Conservation (phyloP, 305 asterid genomes). For the Fraxinus greggii region DNA sequence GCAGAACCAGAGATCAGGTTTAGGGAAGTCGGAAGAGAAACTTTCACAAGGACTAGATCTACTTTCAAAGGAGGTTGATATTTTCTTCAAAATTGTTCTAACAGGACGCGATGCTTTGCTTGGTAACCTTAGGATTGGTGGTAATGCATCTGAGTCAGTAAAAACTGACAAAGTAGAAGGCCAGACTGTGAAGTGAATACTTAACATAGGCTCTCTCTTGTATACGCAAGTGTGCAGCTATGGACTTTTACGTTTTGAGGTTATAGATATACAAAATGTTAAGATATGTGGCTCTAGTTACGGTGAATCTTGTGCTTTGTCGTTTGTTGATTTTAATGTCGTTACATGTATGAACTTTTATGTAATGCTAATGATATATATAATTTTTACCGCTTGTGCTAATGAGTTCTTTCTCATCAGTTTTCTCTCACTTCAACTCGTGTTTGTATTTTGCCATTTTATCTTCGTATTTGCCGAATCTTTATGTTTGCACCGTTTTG, state of each 20-base stretch:
- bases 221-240: constrained; percentile 2
- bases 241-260: constrained; percentile 10
- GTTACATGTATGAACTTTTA: constrained; percentile 9
- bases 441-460: background rate
- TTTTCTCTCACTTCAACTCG: background rate
- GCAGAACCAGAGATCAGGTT: constrained; percentile 28
- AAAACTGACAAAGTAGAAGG: constrained; percentile 24
- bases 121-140: constrained; percentile 54
- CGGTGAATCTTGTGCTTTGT: constrained; percentile 15
- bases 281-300: constrained; percentile 18
- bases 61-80: constrained; percentile 51
- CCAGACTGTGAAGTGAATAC: constrained; percentile 40
- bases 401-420: background rate
- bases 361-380: constrained; percentile 18
- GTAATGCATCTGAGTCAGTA: constrained; percentile 27
- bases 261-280: background rate
- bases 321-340: constrained; percentile 9
- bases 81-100: constrained; percentile 54
- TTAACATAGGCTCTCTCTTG: constrained; percentile 9
- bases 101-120: constrained; percentile 64
- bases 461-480: background rate
- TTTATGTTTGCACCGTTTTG: background rate
- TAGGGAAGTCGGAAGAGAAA: constrained; percentile 32
- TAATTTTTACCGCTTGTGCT: background rate
- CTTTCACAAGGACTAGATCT: constrained; percentile 43